Evolutionary conservation across 2,329 filamentous ascomycete genomes (phyloP).

Genomic region (Aspergillus fumigatiaffinis): DNA sequence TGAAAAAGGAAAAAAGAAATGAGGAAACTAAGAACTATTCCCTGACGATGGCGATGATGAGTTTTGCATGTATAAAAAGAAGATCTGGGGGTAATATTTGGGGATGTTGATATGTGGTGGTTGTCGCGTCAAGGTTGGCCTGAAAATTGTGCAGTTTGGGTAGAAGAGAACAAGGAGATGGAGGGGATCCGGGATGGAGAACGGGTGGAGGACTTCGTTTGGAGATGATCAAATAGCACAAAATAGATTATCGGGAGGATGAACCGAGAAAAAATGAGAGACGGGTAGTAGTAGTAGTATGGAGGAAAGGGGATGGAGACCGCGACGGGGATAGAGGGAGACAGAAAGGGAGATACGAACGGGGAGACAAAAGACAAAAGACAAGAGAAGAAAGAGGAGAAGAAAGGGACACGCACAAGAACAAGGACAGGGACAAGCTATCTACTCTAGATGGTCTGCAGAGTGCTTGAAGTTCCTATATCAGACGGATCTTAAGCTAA

Average conservation of each 20-base stretch:
- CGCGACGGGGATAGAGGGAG: background rate
- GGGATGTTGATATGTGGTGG: no score
- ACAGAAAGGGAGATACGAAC: constrained; percentile 9
- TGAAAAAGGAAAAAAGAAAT: background rate
- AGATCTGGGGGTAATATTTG: background rate
- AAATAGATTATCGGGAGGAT: background rate
- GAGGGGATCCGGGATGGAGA: no score
- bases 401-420: constrained; percentile 10
- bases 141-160: background rate
- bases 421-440: constrained; percentile 14
- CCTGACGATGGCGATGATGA: background rate
- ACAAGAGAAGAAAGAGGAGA: constrained; percentile 10
- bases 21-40: background rate
- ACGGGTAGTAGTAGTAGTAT: constrained; percentile 8
- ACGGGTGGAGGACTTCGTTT: background rate
- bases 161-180: background rate
- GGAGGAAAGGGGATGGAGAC: constrained; percentile 4
- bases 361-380: constrained; percentile 10
- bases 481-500: constrained; percentile 3
- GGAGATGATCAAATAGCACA: background rate
- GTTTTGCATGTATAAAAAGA: background rate
- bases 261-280: constrained; percentile 12
- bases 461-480: background rate
- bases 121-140: background rate
- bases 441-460: constrained; percentile 1